A percentile compares a stretch with the other conserved stretches of the same genome.
phyloP scores from a whole-genome alignment of 2,329 filamentous ascomycete species.

The Aspergillus sp. region DNA sequence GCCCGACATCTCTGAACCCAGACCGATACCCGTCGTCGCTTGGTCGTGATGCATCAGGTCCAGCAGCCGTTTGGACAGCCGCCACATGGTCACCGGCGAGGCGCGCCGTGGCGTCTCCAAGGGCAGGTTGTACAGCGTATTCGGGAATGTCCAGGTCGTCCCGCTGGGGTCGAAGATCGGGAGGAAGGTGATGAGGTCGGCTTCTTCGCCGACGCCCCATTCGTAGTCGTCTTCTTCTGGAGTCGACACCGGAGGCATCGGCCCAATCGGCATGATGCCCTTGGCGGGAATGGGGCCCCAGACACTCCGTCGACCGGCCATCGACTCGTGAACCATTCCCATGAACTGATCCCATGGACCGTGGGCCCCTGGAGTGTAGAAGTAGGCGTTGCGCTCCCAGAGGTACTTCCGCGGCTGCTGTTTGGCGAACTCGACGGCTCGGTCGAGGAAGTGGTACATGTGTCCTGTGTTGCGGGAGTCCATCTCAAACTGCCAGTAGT shows the following conservation, averaged over 20 bases:
- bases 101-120: constrained; percentile 58
- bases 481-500: constrained; percentile 71
- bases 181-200: constrained; percentile 74
- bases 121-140: constrained; percentile 69
- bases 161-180: constrained; percentile 70
- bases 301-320: constrained; percentile 16
- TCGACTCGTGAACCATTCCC: constrained; percentile 52
- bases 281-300: constrained; percentile 24
- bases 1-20: constrained; percentile 76
- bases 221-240: constrained; percentile 20
- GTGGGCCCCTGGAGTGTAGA: constrained; percentile 71
- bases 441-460: constrained; percentile 71
- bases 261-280: constrained; percentile 22
- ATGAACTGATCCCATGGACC: constrained; percentile 71
- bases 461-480: constrained; percentile 64
- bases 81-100: constrained; percentile 68
- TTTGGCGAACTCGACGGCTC: constrained; percentile 64
- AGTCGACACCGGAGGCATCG: constrained; percentile 17
- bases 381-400: constrained; percentile 74
- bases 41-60: constrained; percentile 71
- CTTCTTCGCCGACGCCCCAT: constrained; percentile 51
- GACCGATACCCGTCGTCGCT: constrained; percentile 65
- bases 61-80: constrained; percentile 65
- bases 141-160: constrained; percentile 70
- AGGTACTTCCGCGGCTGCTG: constrained; percentile 67